Base-by-base conservation (phyloP, 2,329 filamentous ascomycete species). In the Metarhizium sp. region DNA sequence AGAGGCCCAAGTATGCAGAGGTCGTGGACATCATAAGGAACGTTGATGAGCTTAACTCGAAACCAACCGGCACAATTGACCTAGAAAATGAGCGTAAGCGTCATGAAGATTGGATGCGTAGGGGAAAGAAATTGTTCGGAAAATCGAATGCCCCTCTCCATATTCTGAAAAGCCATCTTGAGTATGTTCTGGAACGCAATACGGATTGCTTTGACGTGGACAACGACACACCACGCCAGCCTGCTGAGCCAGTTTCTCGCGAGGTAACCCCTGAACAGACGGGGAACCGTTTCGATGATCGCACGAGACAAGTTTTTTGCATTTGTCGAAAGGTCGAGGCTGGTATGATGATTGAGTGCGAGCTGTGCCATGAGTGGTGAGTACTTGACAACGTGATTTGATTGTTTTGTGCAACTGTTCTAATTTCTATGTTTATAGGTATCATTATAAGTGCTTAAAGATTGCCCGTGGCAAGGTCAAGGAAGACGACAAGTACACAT, bases 271-370 rank as follows among this genome's bases (percentile, higher is more conserved):
- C 80, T 1, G 74, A 77, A 7, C 79, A 76, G 7, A 78, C 77
- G 49, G 66, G 72, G 53, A 78, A 69, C 58, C 80, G 73, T 61
- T 86, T 74, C 79, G 77, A 86, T 63, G 79, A 87, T 63, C 84
- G 74, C 36, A 79, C 79, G 55, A 72, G 82, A 40, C 92, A 97
- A 67, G 92, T 97, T 0, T 99, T 97, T 69, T 99, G 94, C 71
- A 96, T 99, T 62, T 99, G 94, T 72, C 85, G 94, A 57, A 90
- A 86, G 59, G 83, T 90, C 6, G 94, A 99, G 71, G 91, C 92
- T 42, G 94, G 94, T 52, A 95, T 97, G 87, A 99, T 99, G 94
- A 97, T 99, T 64, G 94, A 99, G 72, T 99, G 94, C 69, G 94
- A 97, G 69, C 78, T 96, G 43, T 99, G 94, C 71, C 92, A 96